These are phyloP conservation scores for Triticum turgidum DNA, from an alignment of 176 grass and related monocot genomes.

Conservation along the genomic window DNA sequence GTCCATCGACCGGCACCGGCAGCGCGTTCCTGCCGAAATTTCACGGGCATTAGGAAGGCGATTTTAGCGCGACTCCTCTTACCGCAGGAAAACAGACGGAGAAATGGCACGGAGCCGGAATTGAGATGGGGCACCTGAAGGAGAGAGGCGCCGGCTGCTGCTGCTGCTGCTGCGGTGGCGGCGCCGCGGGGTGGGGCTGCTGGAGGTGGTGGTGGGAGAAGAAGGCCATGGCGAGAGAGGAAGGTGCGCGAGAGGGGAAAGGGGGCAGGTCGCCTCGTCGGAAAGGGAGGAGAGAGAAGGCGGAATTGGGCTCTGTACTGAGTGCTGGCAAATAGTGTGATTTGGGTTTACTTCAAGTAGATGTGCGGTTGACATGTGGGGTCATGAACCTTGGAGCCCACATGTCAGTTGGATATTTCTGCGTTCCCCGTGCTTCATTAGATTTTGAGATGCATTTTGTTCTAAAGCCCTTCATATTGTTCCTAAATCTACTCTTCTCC, in stretches of 20 bases:
- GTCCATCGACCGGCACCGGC: conserved; percentile 74
- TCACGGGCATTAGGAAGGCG: conserved; percentile 23
- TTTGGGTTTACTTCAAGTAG: background rate
- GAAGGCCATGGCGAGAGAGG: conserved; percentile 67
- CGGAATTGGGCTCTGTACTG: background rate
- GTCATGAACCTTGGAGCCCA: background rate
- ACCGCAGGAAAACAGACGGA: background rate
- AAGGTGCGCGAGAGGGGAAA: conserved; percentile 24
- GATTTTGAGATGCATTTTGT: background rate
- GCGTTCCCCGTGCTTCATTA: background rate
- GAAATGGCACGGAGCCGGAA: background rate
- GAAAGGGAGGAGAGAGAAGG: conserved; percentile 3
- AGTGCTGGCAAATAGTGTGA: background rate
- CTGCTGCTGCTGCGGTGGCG: conserved; percentile 42
- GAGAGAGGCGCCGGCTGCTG: conserved; percentile 51
- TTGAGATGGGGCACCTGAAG: conserved; percentile 49
- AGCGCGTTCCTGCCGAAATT: conserved; percentile 66
- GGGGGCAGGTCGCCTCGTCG: background rate
- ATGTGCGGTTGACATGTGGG: background rate
- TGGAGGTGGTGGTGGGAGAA: conserved; percentile 75
- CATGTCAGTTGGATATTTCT: background rate
- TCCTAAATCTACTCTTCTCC: background rate
- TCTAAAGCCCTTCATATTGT: background rate
- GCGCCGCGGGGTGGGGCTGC: conserved; percentile 47
- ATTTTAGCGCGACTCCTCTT: conserved; percentile 29